These are phyloP conservation scores for Macrotyloma uniflorum DNA, from an alignment of 306 rosid species.

Conservation along the genomic window DNA sequence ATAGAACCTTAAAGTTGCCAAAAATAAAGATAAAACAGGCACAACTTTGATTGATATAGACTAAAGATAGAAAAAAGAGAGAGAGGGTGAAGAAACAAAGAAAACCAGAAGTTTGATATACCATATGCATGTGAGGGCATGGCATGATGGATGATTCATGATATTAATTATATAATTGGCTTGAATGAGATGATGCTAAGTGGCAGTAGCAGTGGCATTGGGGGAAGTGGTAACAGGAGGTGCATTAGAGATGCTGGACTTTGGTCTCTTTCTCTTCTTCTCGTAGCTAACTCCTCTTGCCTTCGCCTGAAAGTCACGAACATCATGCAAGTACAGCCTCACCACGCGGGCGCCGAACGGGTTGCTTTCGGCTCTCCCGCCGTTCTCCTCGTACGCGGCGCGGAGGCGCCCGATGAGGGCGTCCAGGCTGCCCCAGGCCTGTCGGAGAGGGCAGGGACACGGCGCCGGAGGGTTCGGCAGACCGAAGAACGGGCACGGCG, in stretches of 20 bases:
- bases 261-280: conserved; percentile 89
- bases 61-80: not conserved
- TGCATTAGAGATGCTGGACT: conserved; percentile 34
- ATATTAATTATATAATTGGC: too few relatives aligned
- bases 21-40: not conserved
- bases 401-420: conserved; percentile 95
- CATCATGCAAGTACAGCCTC: conserved; percentile 79
- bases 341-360: conserved; percentile 81
- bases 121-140: not conserved
- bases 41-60: not conserved
- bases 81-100: not conserved
- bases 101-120: not conserved
- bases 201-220: not conserved
- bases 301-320: conserved; percentile 88
- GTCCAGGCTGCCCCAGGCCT: conserved; percentile 98
- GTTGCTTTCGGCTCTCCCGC: conserved; percentile 61
- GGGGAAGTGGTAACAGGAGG: not conserved
- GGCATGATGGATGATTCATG: not conserved
- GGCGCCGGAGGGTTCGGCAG: conserved; percentile 85
- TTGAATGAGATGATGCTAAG: not conserved
- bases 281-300: conserved; percentile 92
- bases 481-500: conserved; percentile 83
- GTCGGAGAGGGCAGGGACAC: conserved; percentile 90
- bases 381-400: conserved; percentile 88
- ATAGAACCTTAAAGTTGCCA: not conserved